Percentiles rank a stretch among this genome's conserved stretches.
These are phyloP conservation scores for Colletotrichum eleusines DNA, from an alignment of 2,329 filamentous ascomycete species.

Conservation along the genomic window DNA sequence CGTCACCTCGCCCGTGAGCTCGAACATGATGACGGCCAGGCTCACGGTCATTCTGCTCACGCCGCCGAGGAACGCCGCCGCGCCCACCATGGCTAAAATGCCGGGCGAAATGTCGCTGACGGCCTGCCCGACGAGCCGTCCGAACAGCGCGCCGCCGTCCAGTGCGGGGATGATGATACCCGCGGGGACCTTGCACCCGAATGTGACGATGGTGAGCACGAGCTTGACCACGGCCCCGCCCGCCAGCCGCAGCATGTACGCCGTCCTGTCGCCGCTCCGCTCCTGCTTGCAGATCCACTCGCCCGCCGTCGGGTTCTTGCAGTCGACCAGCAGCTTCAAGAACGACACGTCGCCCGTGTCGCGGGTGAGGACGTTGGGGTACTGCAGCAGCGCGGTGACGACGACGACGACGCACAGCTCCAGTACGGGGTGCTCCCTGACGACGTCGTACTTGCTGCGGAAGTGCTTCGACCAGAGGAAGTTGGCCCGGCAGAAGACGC, in stretches of 20 bases:
- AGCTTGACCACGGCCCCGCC: slow-evolving; percentile 67
- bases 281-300: slow-evolving; percentile 66
- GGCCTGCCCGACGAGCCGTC: slow-evolving; percentile 61
- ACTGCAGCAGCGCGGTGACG: slow-evolving; percentile 66
- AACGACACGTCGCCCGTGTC: slow-evolving; percentile 68
- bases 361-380: slow-evolving; percentile 65
- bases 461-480: slow-evolving; percentile 69
- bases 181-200: slow-evolving; percentile 70
- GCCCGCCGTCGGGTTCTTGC: slow-evolving; percentile 51
- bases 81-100: slow-evolving; percentile 72
- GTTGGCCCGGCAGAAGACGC: slow-evolving; percentile 69
- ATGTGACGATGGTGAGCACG: slow-evolving; percentile 68
- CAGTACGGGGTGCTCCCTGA: slow-evolving; percentile 67
- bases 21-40: slow-evolving; percentile 72
- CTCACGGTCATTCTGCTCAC: slow-evolving; percentile 70
- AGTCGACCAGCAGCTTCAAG: slow-evolving; percentile 68
- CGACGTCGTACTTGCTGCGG: slow-evolving; percentile 62
- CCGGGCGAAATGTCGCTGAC: slow-evolving; percentile 62
- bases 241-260: slow-evolving; percentile 63
- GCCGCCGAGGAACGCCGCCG: slow-evolving; percentile 69
- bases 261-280: slow-evolving; percentile 48
- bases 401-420: slow-evolving; percentile 67
- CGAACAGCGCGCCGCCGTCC: slow-evolving; percentile 69
- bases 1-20: slow-evolving; percentile 69
- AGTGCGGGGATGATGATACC: slow-evolving; percentile 72